Percentiles rank a stretch among this genome's conserved stretches.
These are phyloP conservation scores for Paraconiothyrium sp. DNA, from an alignment of 2,329 filamentous ascomycete genomes.

Conservation along the genomic window DNA sequence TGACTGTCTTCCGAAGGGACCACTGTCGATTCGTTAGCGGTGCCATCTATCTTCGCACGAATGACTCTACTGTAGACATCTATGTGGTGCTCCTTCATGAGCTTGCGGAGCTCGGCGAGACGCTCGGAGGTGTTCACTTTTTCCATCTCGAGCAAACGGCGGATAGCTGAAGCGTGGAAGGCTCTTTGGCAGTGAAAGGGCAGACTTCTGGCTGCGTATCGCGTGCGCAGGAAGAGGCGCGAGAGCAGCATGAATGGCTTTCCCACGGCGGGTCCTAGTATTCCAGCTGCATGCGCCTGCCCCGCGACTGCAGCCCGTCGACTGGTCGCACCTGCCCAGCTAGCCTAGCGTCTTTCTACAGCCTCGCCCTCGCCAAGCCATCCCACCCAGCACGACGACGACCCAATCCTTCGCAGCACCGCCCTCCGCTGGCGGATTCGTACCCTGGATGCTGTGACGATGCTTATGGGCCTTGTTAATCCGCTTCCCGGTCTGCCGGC, in stretches of 20 bases:
- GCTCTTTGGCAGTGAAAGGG: conserved; percentile 28
- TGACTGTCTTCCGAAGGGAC: conserved; percentile 97
- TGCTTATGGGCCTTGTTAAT: conserved; percentile 22
- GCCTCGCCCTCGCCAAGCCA: conserved; percentile 9
- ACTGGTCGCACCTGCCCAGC: conserved; percentile 13
- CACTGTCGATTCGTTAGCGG: conserved; percentile 67
- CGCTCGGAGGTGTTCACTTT: conserved; percentile 80
- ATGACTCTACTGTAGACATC: conserved; percentile 82
- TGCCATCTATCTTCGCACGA: not conserved
- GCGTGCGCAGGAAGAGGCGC: conserved; percentile 41
- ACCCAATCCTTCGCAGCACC: conserved; percentile 23
- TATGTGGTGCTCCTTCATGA: conserved; percentile 88
- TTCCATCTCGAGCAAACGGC: conserved; percentile 69
- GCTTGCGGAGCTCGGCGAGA: conserved; percentile 76
- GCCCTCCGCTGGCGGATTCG: conserved; percentile 14
- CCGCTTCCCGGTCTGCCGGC: conserved; percentile 20
- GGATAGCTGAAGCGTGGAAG: conserved; percentile 41
- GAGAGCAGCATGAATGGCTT: conserved; percentile 38
- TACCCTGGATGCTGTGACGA: conserved; percentile 24
- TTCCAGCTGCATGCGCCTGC: conserved; percentile 11
- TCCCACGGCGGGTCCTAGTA: conserved; percentile 8
- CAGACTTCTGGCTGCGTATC: conserved; percentile 33
- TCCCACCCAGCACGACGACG: conserved; percentile 15
- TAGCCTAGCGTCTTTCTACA: conserved; percentile 9
- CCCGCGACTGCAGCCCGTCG: conserved; percentile 13